Evolutionary conservation across 2,329 filamentous ascomycete species (phyloP).

Genomic region (Cylindrodendrum hubeiense): DNA sequence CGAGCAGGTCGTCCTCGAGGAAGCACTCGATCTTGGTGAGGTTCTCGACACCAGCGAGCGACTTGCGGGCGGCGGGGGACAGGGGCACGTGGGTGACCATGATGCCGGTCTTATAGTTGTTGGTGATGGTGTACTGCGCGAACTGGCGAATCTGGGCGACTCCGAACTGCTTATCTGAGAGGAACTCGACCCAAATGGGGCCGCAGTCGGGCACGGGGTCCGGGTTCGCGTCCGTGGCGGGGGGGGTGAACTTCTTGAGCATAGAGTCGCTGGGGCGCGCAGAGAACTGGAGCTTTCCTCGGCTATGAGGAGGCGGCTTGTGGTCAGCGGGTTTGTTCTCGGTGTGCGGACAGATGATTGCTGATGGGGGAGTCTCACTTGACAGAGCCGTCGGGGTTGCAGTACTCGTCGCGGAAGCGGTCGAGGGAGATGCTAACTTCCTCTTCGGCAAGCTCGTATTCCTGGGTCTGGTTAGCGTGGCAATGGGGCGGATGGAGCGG

Average conservation of each 20-base stretch:
- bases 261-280: conserved; percentile 87
- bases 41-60: conserved; percentile 81
- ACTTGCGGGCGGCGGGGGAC: conserved; percentile 88
- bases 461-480: conserved; percentile 63
- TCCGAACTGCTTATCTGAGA: conserved; percentile 81
- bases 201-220: conserved; percentile 82
- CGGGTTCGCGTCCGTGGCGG: conserved; percentile 76
- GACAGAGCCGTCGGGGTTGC: conserved; percentile 78
- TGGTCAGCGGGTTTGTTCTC: conserved; percentile 18
- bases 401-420: conserved; percentile 81
- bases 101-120: conserved; percentile 90
- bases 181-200: conserved; percentile 94
- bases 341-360: not conserved
- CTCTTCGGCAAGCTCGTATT: conserved; percentile 91
- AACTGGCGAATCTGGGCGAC: conserved; percentile 94
- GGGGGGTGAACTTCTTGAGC: conserved; percentile 85
- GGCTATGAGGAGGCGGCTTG: conserved; percentile 63
- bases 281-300: conserved; percentile 87
- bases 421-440: conserved; percentile 89
- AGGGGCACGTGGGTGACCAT: conserved; percentile 88
- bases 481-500: conserved; percentile 6
- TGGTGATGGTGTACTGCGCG: conserved; percentile 82
- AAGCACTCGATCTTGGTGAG: conserved; percentile 92
- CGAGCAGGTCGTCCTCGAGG: conserved; percentile 92
- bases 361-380: conserved; percentile 68